Evolutionary conservation across 164 flowering plant species (phyloP).

Genomic region (Paratinospora sagittata): DNA sequence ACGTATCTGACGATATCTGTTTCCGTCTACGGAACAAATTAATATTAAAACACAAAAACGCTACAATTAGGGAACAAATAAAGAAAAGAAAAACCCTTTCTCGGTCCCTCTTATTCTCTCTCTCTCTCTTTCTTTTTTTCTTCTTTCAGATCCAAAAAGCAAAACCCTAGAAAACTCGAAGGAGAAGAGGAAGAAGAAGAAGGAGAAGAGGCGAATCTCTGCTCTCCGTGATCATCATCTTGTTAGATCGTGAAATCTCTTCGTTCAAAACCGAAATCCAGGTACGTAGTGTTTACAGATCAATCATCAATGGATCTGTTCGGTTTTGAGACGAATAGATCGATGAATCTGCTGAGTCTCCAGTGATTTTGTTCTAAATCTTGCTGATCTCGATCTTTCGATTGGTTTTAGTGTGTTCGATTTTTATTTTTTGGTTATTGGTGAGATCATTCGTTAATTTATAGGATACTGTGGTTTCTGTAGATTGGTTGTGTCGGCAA

Average conservation of each 20-base stretch:
- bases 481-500: slow-evolving; percentile 11
- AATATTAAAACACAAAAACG: too few species aligned
- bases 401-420: neutral
- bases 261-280: neutral
- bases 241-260: neutral
- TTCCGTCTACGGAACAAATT: too few species aligned
- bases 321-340: too few species aligned
- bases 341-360: neutral
- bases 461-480: slow-evolving; percentile 1
- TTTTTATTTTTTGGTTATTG: neutral
- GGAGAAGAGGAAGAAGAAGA: neutral
- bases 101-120: neutral
- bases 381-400: neutral
- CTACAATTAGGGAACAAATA: too few species aligned
- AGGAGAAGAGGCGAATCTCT: neutral
- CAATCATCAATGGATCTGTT: neutral
- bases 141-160: slow-evolving; percentile 17
- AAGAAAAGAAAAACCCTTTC: neutral
- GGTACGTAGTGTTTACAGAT: neutral
- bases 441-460: neutral
- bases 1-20: too few species aligned
- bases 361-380: neutral
- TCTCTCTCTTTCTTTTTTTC: slow-evolving; percentile 7
- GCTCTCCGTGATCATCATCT: neutral
- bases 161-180: slow-evolving; percentile 27